Conservation (phyloP, 225 moss, liverwort and hornwort genomes). For the Anthoceros angustus region DNA sequence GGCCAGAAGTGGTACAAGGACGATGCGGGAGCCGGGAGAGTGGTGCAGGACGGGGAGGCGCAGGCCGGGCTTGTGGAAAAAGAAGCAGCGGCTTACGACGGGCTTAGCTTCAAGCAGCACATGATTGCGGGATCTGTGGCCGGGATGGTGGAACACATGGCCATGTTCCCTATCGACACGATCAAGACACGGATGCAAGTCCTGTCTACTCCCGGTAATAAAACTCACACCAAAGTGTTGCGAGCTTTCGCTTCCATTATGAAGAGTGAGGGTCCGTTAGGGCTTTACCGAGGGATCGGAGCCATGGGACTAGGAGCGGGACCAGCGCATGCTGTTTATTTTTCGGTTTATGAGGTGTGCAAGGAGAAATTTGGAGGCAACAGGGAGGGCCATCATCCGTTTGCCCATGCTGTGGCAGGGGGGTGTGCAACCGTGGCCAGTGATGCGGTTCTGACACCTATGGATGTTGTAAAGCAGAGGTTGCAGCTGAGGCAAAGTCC, state of each 20-base stretch:
- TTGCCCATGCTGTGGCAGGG: constrained; percentile 71
- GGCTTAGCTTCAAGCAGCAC: constrained; percentile 73
- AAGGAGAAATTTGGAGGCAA: constrained; percentile 83
- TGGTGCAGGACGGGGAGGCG: background rate
- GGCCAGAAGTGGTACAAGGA: background rate
- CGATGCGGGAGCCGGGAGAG: background rate
- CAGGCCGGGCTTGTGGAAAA: background rate
- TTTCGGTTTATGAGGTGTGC: constrained; percentile 67
- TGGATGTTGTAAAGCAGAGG: constrained; percentile 98
- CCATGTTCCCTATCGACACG: constrained; percentile 91
- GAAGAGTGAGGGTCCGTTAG: constrained; percentile 64
- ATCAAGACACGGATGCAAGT: constrained; percentile 99
- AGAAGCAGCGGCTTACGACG: constrained; percentile 30
- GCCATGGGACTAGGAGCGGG: constrained; percentile 96
- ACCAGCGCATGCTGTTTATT: constrained; percentile 93
- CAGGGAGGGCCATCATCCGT: constrained; percentile 52
- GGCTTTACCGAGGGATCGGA: constrained; percentile 87
- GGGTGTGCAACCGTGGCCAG: constrained; percentile 75
- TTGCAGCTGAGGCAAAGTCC: constrained; percentile 90
- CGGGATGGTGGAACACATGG: constrained; percentile 99
- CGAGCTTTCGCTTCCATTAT: constrained; percentile 55
- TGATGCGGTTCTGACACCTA: constrained; percentile 93
- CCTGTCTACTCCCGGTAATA: constrained; percentile 63
- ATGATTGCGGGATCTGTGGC: constrained; percentile 94
- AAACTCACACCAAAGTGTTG: constrained; percentile 43